Conservation (phyloP, 1,284 basidiomycete species). For the Singerocomus inundabilis region DNA sequence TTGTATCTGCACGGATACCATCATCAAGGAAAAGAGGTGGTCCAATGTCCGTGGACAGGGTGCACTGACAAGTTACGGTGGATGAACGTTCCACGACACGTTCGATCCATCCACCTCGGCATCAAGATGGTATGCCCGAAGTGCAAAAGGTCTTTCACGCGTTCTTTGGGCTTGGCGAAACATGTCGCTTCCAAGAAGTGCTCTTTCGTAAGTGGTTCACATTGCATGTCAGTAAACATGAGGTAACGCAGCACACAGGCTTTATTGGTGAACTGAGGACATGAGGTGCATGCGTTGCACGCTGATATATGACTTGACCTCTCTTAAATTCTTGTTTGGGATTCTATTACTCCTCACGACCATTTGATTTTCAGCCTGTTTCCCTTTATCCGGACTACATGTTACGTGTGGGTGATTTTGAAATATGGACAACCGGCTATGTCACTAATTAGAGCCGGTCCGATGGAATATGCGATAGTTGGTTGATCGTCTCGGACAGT, state of each 20-base stretch:
- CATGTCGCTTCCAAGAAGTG: constrained; percentile 23
- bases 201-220: too few species aligned
- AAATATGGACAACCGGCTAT: too few species aligned
- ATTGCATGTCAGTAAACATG: too few species aligned
- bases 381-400: background rate
- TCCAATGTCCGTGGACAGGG: constrained; percentile 13
- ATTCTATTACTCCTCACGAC: too few species aligned
- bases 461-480: too few species aligned
- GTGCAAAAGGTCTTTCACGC: constrained; percentile 15
- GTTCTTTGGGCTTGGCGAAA: constrained; percentile 13
- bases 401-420: background rate
- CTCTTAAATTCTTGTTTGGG: too few species aligned
- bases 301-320: too few species aligned
- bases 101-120: constrained; percentile 12
- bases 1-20: constrained; percentile 9
- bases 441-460: too few species aligned
- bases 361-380: background rate
- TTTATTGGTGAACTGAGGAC: too few species aligned
- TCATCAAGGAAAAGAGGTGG: background rate
- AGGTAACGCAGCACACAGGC: too few species aligned
- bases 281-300: too few species aligned
- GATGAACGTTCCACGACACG: constrained; percentile 18
- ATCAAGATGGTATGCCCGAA: constrained; percentile 8
- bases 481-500: too few species aligned
- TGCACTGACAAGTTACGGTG: constrained; percentile 10